Base-by-base conservation (phyloP, 129 eudicot species). In the Lonicera japonica region DNA sequence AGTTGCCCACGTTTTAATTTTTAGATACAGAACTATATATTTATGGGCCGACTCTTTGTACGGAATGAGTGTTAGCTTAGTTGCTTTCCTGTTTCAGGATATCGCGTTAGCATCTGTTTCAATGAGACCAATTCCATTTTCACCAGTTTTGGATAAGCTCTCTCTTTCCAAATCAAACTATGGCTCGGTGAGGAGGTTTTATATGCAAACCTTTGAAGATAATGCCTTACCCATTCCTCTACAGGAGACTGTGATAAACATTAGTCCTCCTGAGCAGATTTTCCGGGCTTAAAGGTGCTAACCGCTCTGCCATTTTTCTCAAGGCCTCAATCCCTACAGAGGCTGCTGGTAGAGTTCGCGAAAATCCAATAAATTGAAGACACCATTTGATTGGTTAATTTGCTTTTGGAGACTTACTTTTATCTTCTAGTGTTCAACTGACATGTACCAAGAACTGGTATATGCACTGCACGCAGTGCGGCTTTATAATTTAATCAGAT, bases 291-390 rank as follows among this genome's bases (percentile, higher is more conserved):
- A 92, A 85, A 87, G 95, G 95, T 34, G 80, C 96, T 1, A 96
- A 92, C 69, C 98, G 87, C 77, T 87, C 98, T n/a, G 19, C 98
- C 98, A n/a, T 92, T 92, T 67, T 92, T 92, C 73, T 92, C 98
- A 41, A 84, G 86, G 71, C 98, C 98, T 58, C 98, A 92, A 73
- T 87, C 83, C 56, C 71, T 92, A 39, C 98, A 92, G 55, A 87
- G 76, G 73, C 66, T 66, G 45, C 76, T 92, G 64, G 95, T 92
- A 22, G 98, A 92, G 61, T 84, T 92, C 54, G 79, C 98, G 16
- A 78, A 75, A 61, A 71, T 92, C 29, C 60, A 58, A 19, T 85
- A 66, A 81, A 69, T 55, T 62, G 5, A 11, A 56, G 12, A 14
- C 1, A 11, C 8, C 13, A 43, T 14, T 43, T 43, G 14, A n/a